Conservation (phyloP, 2,329 filamentous ascomycete species). For the Aschersonia sp. region DNA sequence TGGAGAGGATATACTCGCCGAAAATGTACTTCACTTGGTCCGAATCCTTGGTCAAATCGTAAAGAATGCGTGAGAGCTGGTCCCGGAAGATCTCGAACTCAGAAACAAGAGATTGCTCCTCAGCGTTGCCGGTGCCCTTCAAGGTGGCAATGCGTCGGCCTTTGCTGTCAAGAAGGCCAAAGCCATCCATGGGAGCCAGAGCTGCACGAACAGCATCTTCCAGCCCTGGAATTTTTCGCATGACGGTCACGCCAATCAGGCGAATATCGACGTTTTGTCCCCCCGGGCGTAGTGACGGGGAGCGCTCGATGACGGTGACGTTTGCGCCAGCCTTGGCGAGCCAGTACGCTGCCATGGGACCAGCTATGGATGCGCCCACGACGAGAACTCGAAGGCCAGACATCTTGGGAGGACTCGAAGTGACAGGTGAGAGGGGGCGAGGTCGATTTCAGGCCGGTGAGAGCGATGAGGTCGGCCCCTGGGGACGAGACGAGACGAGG, state of each 20-base stretch:
- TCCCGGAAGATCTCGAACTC: constrained; percentile 39
- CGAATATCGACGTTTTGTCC: constrained; percentile 24
- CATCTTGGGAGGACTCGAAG: constrained; percentile 4
- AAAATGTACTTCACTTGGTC: constrained; percentile 17
- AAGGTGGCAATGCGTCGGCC: constrained; percentile 22
- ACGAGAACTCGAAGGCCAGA: constrained; percentile 12
- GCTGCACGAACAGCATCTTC: constrained; percentile 17
- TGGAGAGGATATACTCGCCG: constrained; percentile 18
- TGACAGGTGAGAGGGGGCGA: background rate
- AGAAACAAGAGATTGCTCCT: constrained; percentile 28
- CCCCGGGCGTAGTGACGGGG: constrained; percentile 15
- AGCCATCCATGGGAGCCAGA: constrained; percentile 21
- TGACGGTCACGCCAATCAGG: constrained; percentile 19
- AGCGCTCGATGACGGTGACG: constrained; percentile 25
- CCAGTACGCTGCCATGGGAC: constrained; percentile 15
- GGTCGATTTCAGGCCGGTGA: too few species aligned
- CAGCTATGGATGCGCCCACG: constrained; percentile 17
- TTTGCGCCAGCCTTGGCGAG: constrained; percentile 12
- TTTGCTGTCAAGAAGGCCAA: constrained; percentile 22
- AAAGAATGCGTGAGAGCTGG: constrained; percentile 27
- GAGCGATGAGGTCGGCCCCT: too few species aligned
- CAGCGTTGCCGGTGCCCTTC: constrained; percentile 17
- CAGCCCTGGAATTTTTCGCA: constrained; percentile 23
- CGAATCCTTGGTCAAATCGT: constrained; percentile 16
- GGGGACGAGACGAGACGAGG: background rate